Evolutionary conservation across 169 alveolate genomes (phyloP), one percentile per base, ranked within the genome.

Genomic region (Neospora caninum): DNA sequence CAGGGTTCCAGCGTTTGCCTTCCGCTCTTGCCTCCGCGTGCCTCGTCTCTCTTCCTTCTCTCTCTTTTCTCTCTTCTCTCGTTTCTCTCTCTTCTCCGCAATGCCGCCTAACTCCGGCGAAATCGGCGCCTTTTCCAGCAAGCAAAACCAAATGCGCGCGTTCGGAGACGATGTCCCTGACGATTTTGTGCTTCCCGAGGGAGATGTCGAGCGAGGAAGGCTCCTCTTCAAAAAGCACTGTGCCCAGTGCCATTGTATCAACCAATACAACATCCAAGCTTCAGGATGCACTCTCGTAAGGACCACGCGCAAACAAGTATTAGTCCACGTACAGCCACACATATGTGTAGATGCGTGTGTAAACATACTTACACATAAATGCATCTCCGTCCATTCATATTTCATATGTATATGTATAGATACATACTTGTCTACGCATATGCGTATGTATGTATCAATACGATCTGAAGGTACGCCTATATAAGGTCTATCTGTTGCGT

Each of bases 201-300:
- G 95, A 29, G 93, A 83, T 34, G 88, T 82, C 41, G 94, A 31
- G 39, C 91, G 95, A 4, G 95, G 95, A 6, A 67, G 92, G 36
- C 42, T 78, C 36, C 64, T 92, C 22, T 92, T 92, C 86, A 92
- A 92, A 42, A 92, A 92, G 58, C 94, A 82, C 64, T 82, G 95
- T 42, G 94, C 94, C 2, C 94, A 92, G 92, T 92, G 94, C 94
- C 94, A 92, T 43, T 78, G 73, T 41, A 92, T 92, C 43, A 43
- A 83, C 39, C 64, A 83, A 18, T 42, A 80, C 64, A 27, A 80
- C 73, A 31, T 42, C 36, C 86, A 43, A 36, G 45, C 73, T 10
- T 43, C 94, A 20, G 94, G 94, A 9, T 78, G 93, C 78, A 89
- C 89, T 69, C 78, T 89, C 49, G 93, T 89, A 34, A 39, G 93